Percentiles rank a stretch among this genome's conserved stretches.
Conservation (phyloP, 441 rosid genomes). For the Syzygium malaccense region DNA sequence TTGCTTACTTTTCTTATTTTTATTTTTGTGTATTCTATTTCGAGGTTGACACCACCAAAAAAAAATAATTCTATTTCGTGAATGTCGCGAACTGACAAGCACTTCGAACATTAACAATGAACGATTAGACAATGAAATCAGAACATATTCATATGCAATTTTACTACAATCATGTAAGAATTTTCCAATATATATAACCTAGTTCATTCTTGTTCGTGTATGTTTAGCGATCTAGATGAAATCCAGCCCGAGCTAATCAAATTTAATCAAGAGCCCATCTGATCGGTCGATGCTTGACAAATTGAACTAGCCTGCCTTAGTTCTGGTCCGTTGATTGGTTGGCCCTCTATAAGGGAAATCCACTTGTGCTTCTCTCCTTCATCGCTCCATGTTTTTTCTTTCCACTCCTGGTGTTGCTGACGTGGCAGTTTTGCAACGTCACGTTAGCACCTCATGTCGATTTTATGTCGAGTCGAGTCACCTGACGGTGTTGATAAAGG, state of each 20-base stretch:
- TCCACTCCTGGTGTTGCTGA: background rate
- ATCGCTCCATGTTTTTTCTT: background rate
- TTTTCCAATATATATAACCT: background rate
- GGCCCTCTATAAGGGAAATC: background rate
- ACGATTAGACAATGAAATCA: background rate
- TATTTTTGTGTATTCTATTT: background rate
- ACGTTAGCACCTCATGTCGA: background rate
- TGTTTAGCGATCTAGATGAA: background rate
- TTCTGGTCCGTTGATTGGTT: background rate
- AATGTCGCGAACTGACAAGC: background rate
- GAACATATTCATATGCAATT: background rate
- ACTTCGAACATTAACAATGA: background rate
- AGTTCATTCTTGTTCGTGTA: too few relatives aligned
- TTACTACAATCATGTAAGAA: background rate
- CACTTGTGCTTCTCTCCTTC: background rate
- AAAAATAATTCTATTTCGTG: background rate
- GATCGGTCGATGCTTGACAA: background rate
- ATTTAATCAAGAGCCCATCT: background rate
- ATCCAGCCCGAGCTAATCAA: background rate
- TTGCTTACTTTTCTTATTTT: background rate
- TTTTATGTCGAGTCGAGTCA: background rate
- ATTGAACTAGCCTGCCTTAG: background rate
- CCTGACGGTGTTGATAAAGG: background rate
- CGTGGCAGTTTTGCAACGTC: background rate
- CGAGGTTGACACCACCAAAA: rapidly evolving